Conservation (phyloP, 345 rosid genomes). For the Brassica incana region DNA sequence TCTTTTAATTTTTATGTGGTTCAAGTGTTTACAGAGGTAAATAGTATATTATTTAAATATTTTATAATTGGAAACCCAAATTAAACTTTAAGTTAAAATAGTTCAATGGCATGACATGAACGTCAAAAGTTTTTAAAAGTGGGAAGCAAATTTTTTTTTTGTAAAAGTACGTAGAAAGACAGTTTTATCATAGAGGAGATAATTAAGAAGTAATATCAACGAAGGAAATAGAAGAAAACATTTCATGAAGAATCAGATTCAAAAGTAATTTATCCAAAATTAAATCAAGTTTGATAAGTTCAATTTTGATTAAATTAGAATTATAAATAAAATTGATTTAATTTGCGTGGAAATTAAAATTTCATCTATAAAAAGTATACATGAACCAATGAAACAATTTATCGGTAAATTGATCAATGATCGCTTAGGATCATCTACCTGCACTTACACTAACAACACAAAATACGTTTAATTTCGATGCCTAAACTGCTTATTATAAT, state of each 20-base stretch:
- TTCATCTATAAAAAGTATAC: background rate
- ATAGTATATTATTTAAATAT: background rate
- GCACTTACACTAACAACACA: background rate
- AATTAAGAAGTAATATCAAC: background rate
- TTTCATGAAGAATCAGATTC: background rate
- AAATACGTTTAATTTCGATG: background rate
- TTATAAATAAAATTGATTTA: background rate
- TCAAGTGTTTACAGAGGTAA: background rate
- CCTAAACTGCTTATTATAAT: background rate
- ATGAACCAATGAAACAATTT: background rate
- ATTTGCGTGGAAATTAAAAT: background rate
- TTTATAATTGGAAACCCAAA: background rate
- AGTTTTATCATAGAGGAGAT: background rate
- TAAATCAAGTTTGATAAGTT: background rate
- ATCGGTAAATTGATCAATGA: background rate
- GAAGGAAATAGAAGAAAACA: background rate
- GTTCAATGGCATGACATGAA: background rate
- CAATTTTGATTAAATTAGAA: background rate
- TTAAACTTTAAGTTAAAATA: background rate
- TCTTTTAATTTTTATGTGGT: background rate
- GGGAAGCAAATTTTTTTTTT: background rate
- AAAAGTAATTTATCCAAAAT: background rate
- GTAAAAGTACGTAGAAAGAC: background rate
- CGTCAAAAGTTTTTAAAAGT: background rate
- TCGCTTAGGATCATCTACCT: background rate